These are phyloP conservation scores for Ophiocordyceps camponoti-leonardi DNA, from an alignment of 2,329 filamentous ascomycete genomes.

Conservation along the genomic window DNA sequence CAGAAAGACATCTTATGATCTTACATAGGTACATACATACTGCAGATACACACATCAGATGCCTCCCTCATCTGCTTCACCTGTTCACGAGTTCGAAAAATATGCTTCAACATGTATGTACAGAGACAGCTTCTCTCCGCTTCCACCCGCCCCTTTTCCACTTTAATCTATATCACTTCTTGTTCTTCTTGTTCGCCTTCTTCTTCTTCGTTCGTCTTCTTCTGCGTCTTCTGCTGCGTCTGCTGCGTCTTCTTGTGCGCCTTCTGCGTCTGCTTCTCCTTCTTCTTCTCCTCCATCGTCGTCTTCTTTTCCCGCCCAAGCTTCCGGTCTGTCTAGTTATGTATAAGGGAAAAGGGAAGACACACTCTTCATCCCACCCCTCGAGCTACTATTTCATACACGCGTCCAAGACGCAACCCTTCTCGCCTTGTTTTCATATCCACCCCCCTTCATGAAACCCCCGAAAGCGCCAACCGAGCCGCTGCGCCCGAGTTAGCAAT, in stretches of 20 bases:
- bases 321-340: slow-evolving; percentile 6
- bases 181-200: background rate
- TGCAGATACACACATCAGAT: background rate
- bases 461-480: background rate
- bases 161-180: background rate
- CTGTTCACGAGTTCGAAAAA: background rate
- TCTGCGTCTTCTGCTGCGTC: background rate
- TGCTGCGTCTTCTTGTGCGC: background rate
- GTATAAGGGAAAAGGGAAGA: slow-evolving; percentile 7
- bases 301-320: no score
- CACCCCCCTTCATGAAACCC: background rate
- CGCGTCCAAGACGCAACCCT: slow-evolving; percentile 10
- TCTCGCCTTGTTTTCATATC: background rate
- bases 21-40: no score
- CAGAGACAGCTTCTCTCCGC: background rate
- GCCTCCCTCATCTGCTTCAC: background rate
- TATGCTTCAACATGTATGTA: background rate
- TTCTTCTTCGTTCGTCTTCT: slow-evolving; percentile 1
- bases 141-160: background rate
- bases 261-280: background rate
- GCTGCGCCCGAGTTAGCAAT: background rate
- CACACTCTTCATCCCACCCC: slow-evolving; percentile 7
- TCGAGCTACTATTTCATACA: slow-evolving; percentile 13
- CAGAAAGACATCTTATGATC: background rate
- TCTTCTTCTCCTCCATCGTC: background rate